These are phyloP conservation scores for Gilbertella persicaria DNA, from an alignment of 371 early-diverging fungal genomes.

Conservation along the genomic window DNA sequence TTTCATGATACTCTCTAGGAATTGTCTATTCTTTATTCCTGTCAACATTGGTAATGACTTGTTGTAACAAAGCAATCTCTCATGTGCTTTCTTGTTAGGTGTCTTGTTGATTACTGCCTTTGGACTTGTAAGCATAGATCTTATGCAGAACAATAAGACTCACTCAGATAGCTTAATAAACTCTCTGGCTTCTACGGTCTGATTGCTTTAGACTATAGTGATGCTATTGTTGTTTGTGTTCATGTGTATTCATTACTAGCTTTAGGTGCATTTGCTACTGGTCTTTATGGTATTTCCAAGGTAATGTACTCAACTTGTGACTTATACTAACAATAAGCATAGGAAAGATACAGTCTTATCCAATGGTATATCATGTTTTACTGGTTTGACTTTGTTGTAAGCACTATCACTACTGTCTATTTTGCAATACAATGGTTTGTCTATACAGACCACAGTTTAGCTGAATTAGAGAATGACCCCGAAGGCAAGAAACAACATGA, in stretches of 20 bases:
- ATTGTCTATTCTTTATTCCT: too few species aligned
- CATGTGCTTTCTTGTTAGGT: too few species aligned
- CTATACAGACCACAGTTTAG: conserved; percentile 49
- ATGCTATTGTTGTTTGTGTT: conserved; percentile 10
- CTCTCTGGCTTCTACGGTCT: conserved; percentile 34
- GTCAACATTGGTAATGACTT: too few species aligned
- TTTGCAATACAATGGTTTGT: conserved; percentile 48
- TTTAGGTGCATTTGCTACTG: conserved; percentile 12
- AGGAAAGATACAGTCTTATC: conserved; percentile 20
- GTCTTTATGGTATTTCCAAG: conserved; percentile 25
- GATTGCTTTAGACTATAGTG: conserved; percentile 23
- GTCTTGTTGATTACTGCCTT: too few species aligned
- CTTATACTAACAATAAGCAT: background rate
- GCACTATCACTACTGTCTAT: conserved; percentile 30
- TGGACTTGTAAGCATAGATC: too few species aligned
- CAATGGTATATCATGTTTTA: conserved; percentile 44
- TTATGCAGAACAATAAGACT: too few species aligned
- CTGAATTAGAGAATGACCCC: conserved; percentile 34
- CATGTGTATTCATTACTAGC: conserved; percentile 30
- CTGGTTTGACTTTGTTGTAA: conserved; percentile 44
- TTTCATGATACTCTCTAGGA: too few species aligned
- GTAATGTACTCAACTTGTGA: conserved; percentile 12
- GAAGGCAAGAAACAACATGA: conserved; percentile 29
- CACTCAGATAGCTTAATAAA: conserved; percentile 36
- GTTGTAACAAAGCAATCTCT: too few species aligned